Percentiles rank a stretch among this genome's conserved stretches.
These are phyloP conservation scores for Coleophoma crateriformis DNA, from an alignment of 2,329 filamentous ascomycete species.

Conservation along the genomic window DNA sequence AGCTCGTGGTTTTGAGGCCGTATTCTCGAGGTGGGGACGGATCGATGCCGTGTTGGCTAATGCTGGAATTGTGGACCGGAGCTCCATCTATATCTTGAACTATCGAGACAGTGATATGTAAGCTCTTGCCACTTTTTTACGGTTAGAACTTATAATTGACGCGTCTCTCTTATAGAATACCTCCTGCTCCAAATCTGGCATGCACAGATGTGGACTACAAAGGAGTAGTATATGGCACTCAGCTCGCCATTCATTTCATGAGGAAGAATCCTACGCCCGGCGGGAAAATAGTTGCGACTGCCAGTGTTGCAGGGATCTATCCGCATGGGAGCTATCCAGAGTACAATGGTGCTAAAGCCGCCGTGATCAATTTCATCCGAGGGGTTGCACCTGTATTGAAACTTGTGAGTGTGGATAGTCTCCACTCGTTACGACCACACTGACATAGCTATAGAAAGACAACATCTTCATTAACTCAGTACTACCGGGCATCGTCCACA, in stretches of 20 bases:
- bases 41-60: conserved; percentile 44
- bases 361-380: conserved; percentile 34
- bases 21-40: conserved; percentile 36
- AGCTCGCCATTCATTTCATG: conserved; percentile 48
- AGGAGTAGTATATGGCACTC: conserved; percentile 42
- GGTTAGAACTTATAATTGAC: no score
- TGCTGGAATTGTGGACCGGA: conserved; percentile 40
- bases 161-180: conserved; percentile 18
- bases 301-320: conserved; percentile 36
- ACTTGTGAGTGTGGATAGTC: conserved; percentile 7
- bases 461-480: conserved; percentile 43
- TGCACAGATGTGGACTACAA: conserved; percentile 46
- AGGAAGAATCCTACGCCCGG: conserved; percentile 37
- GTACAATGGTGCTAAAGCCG: conserved; percentile 46
- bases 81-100: conserved; percentile 34
- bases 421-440: neutral
- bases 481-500: conserved; percentile 40
- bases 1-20: conserved; percentile 33
- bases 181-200: conserved; percentile 36
- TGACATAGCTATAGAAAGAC: conserved; percentile 28
- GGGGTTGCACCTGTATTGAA: conserved; percentile 32
- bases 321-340: conserved; percentile 39
- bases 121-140: neutral
- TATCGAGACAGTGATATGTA: conserved; percentile 22
- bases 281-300: conserved; percentile 38